Evolutionary conservation across 192 early-diverging fungal species (phyloP).

Genomic region (Podila verticillata): DNA sequence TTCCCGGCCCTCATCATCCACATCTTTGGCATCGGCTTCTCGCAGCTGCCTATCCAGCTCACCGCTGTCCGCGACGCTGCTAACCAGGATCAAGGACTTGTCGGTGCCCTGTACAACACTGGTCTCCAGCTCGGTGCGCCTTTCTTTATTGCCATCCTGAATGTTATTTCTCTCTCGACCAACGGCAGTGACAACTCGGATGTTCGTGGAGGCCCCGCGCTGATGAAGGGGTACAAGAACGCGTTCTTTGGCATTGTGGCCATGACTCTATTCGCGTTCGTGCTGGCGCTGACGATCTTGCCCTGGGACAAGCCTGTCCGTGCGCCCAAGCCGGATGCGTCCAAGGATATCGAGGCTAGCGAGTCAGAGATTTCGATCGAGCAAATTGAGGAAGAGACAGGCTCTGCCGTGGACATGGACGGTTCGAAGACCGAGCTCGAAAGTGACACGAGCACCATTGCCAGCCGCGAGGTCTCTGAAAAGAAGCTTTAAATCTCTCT

Average conservation of each 20-base stretch:
- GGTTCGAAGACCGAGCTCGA: not conserved
- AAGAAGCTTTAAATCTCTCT: not conserved
- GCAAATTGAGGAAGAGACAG: not conserved
- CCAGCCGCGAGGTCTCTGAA: not conserved
- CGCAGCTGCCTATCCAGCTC: conserved; percentile 29
- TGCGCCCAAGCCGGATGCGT: not conserved
- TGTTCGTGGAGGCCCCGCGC: conserved; percentile 12
- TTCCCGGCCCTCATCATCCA: conserved; percentile 49
- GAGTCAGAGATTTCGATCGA: not conserved
- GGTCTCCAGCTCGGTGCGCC: conserved; percentile 48
- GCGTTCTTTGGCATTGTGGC: conserved; percentile 41
- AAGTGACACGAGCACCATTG: not conserved
- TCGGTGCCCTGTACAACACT: conserved; percentile 52
- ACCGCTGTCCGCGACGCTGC: conserved; percentile 46
- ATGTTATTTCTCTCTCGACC: conserved; percentile 39
- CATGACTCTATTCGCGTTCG: conserved; percentile 23
- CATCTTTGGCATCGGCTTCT: conserved; percentile 27
- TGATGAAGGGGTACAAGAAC: conserved; percentile 40
- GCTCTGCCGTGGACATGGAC: not conserved
- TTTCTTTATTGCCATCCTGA: conserved; percentile 48
- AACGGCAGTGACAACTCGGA: conserved; percentile 12
- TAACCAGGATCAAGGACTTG: conserved; percentile 41
- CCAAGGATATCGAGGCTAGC: not conserved
- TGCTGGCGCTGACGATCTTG: conserved; percentile 4
- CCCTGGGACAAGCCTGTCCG: conserved; percentile 22